Base-by-base conservation (phyloP, 2,329 filamentous ascomycete species). In the Paramyrothecium sp. region DNA sequence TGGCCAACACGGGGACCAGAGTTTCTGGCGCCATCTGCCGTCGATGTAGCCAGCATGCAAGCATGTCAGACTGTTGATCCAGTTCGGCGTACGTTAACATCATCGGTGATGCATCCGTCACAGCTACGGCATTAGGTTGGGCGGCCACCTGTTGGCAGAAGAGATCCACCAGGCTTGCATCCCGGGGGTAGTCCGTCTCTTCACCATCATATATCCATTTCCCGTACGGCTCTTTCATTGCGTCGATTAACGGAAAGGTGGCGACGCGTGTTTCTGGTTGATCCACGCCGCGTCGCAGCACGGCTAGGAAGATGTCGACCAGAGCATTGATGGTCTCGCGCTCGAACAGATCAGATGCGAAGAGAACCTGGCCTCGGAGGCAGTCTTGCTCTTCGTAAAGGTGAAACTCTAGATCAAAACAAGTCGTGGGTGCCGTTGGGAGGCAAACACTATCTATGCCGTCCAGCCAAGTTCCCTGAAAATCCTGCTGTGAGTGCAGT, bases 391-490 rank as follows among this genome's bases (percentile, higher is more conserved):
- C 56, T 12, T 64, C 54, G 33, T 57, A 63, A 38, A 66, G 46
- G 26, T 66, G 64, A 21, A 67, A 61, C 20, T 68, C 66, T 0
- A 68, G 50, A 26, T 68, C 63, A 20, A 67, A 66, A 21, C 60
- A 22, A 7, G 38, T 44, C 38, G 13, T 44, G 5, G 38, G 3
- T 17, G n/a, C 38, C n/a, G 38, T 44, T 17, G 38, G 38, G 38
- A 44, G 38, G 13, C 5, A 44, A 17, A 62, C 54, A 0, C 51
- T 55, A 13, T 60, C 34, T 1, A 64, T 7, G 1, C 52, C 60
- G 10, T 64, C 58, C 1, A 65, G 26, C 2, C 41, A 17, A 69
- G 58, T 0, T 58, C 17, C 0, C 62, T 63, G 2, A 67, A 54
- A 17, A 62, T 57, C 38, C 57, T 50, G n/a, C 16, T 68, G 66